phyloP scores from a whole-genome alignment of 306 rosid genomes.

The Geum urbanum region DNA sequence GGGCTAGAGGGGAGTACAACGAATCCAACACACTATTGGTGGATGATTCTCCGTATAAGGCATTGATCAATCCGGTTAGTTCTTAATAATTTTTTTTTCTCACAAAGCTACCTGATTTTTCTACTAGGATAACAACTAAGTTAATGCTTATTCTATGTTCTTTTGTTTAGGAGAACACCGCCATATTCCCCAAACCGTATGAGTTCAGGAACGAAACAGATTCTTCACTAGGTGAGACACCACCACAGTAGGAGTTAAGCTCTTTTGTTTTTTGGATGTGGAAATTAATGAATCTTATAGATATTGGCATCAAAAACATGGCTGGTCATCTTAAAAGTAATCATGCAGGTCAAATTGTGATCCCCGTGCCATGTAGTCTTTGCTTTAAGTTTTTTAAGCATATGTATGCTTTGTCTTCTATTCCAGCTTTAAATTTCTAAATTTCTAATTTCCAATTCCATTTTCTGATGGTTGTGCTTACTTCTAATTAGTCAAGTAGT shows the following conservation, averaged over 20 bases:
- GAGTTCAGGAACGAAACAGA: slow-evolving; percentile 36
- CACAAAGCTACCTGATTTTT: slow-evolving; percentile 12
- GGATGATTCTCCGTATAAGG: slow-evolving; percentile 93
- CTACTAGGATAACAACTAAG: slow-evolving; percentile 14
- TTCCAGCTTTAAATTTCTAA: background rate
- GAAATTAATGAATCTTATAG: background rate
- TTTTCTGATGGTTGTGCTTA: background rate
- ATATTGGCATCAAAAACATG: background rate
- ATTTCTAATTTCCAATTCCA: background rate
- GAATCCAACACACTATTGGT: slow-evolving; percentile 76
- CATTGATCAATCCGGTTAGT: slow-evolving; percentile 81
- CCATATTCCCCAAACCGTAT: slow-evolving; percentile 73
- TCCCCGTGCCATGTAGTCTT: background rate
- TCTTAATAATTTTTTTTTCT: slow-evolving; percentile 15
- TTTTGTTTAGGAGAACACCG: slow-evolving; percentile 56
- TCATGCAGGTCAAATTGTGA: background rate
- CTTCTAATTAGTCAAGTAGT: background rate
- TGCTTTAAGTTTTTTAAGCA: background rate
- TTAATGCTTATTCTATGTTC: slow-evolving; percentile 20
- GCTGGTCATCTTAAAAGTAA: background rate
- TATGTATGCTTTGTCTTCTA: background rate
- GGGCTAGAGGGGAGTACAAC: slow-evolving; percentile 65
- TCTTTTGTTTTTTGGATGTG: background rate
- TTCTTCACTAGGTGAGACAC: slow-evolving; percentile 65
- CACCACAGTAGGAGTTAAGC: slow-evolving; percentile 11